A percentile compares a stretch with the other conserved stretches of the same genome.
Evolutionary conservation across 1,284 basidiomycete genomes (phyloP).

Genomic region (Trametes versicolor): DNA sequence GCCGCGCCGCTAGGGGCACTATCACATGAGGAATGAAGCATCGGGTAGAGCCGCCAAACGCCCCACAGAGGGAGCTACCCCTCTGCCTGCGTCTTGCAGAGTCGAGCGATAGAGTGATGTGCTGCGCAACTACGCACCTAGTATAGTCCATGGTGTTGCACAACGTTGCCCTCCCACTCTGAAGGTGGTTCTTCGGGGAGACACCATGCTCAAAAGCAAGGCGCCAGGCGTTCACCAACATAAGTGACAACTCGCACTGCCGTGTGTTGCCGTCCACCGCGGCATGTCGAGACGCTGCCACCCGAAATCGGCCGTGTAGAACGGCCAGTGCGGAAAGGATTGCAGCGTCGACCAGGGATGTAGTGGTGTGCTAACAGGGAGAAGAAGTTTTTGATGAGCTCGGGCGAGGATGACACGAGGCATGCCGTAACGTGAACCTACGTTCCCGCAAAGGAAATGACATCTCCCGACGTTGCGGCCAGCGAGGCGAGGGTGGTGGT

Average conservation of each 20-base stretch:
- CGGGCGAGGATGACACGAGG: not conserved
- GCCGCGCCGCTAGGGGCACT: not conserved
- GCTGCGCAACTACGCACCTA: not conserved
- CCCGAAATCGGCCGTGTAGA: not conserved
- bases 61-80: slow-evolving; percentile 9
- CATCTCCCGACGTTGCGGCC: no score
- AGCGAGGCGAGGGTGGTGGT: no score
- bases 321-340: not conserved
- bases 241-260: not conserved
- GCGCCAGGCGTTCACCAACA: not conserved
- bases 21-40: not conserved
- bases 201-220: slow-evolving; percentile 7
- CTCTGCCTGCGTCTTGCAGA: slow-evolving; percentile 6
- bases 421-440: not conserved
- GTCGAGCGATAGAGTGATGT: slow-evolving; percentile 7
- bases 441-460: not conserved
- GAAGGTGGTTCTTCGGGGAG: slow-evolving; percentile 8
- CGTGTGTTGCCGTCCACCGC: not conserved
- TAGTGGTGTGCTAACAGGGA: not conserved
- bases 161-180: not conserved
- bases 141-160: no score
- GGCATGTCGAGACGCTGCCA: not conserved
- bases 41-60: slow-evolving; percentile 1
- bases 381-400: not conserved
- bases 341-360: not conserved